Evolutionary conservation across 306 rosid species (phyloP).

Genomic region (Prunus mume): DNA sequence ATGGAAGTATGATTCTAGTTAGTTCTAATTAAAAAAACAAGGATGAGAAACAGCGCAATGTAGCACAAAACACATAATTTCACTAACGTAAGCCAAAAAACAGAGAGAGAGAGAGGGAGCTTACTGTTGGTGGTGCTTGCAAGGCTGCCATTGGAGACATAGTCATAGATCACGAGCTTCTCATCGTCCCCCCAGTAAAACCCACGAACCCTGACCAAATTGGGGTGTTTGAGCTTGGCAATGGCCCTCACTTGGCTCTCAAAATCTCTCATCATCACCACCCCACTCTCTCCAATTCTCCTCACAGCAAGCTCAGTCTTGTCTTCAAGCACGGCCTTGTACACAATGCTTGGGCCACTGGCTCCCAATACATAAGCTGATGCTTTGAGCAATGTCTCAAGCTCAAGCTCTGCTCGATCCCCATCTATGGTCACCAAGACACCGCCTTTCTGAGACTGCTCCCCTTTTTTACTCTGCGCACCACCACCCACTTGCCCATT

Average conservation of each 20-base stretch:
- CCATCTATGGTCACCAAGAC: conserved; percentile 61
- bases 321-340: conserved; percentile 81
- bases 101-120: conserved; percentile 5
- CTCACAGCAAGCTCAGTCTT: conserved; percentile 75
- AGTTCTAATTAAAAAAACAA: not conserved
- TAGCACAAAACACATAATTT: not conserved
- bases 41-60: not conserved
- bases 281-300: conserved; percentile 66
- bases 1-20: not conserved
- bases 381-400: conserved; percentile 73
- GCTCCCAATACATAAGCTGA: conserved; percentile 80
- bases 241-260: conserved; percentile 62
- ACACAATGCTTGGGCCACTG: conserved; percentile 63
- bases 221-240: conserved; percentile 67
- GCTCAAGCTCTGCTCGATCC: conserved; percentile 60
- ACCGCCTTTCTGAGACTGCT: conserved; percentile 26
- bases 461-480: not conserved
- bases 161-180: conserved; percentile 79
- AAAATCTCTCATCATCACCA: conserved; percentile 67
- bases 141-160: conserved; percentile 66
- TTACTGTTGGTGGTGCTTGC: conserved; percentile 54
- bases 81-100: conserved; percentile 1
- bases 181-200: conserved; percentile 81
- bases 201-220: conserved; percentile 72
- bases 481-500: not conserved